A percentile compares a stretch with the other conserved stretches of the same genome.
These are phyloP conservation scores for Verticillium klebahnii DNA, from an alignment of 2,329 filamentous ascomycete species.

Conservation along the genomic window DNA sequence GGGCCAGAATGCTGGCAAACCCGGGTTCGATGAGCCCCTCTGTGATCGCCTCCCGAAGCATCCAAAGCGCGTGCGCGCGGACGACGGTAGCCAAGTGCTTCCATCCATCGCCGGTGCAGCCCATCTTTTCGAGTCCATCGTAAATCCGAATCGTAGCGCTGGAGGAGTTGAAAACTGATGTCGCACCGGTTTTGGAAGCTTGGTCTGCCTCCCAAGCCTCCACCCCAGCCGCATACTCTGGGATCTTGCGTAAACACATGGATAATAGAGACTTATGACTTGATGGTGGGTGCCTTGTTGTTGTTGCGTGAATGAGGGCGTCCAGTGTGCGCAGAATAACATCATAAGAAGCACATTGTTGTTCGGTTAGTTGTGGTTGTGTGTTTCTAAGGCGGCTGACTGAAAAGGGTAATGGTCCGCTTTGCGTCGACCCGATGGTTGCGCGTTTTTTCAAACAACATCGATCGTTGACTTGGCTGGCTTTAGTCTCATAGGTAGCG, in stretches of 20 bases:
- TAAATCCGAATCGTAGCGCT: conserved; percentile 41
- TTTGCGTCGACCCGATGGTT: not conserved
- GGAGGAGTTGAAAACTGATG: conserved; percentile 26
- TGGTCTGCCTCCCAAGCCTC: conserved; percentile 35
- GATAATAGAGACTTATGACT: conserved; percentile 35
- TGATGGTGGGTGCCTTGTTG: not conserved
- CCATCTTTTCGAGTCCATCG: conserved; percentile 40
- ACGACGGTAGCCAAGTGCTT: conserved; percentile 38
- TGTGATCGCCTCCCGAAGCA: conserved; percentile 34
- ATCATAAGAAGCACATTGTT: conserved; percentile 25
- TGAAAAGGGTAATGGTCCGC: not conserved
- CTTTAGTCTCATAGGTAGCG: not conserved
- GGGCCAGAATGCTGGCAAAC: conserved; percentile 35
- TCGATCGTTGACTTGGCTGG: not conserved
- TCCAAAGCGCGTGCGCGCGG: conserved; percentile 39
- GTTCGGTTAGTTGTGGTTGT: conserved; percentile 14
- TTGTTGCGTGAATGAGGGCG: conserved; percentile 22
- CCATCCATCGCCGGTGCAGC: conserved; percentile 36
- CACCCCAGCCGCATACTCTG: conserved; percentile 40
- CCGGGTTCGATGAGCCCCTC: conserved; percentile 35
- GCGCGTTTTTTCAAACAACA: not conserved
- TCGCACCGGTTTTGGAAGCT: conserved; percentile 29
- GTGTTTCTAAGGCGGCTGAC: not conserved
- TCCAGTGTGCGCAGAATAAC: conserved; percentile 26
- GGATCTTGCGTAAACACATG: conserved; percentile 44